These are phyloP conservation scores for Colletotrichum sp. DNA, from an alignment of 2,329 filamentous ascomycete species.

Conservation along the genomic window DNA sequence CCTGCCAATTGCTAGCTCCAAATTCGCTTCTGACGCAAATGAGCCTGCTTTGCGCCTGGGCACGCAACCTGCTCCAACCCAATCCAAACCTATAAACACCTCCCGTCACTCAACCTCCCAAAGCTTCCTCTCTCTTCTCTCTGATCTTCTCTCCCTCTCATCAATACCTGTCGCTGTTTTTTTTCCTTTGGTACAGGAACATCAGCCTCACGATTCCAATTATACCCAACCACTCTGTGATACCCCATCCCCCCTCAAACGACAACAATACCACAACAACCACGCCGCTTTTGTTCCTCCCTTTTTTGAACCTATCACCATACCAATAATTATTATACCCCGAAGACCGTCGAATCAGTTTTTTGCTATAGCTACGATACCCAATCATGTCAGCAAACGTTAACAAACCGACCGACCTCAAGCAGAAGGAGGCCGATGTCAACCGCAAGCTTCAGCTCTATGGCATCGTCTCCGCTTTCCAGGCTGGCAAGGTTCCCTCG, in stretches of 20 bases:
- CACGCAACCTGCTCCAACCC: not conserved
- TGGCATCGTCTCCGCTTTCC: conserved; percentile 86
- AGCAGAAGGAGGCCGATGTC: conserved; percentile 84
- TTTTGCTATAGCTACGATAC: not conserved
- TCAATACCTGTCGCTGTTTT: conserved; percentile 14
- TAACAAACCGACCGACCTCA: conserved; percentile 75
- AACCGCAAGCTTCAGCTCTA: conserved; percentile 95
- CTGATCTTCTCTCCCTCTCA: not conserved
- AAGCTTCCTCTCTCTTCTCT: not conserved
- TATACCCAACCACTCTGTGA: conserved; percentile 19
- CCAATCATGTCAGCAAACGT: conserved; percentile 52
- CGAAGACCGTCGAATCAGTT: not conserved
- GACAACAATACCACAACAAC: not conserved
- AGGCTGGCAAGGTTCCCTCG: conserved; percentile 88
- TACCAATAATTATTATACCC: not conserved
- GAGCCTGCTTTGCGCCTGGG: not conserved
- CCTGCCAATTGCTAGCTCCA: not conserved
- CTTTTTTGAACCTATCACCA: not conserved
- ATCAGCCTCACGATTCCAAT: conserved; percentile 8
- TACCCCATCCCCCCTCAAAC: not conserved
- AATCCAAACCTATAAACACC: conserved; percentile 14
- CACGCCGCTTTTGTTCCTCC: not conserved
- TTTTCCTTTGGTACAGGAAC: conserved; percentile 4
- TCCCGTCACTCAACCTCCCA: not conserved
- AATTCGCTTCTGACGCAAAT: conserved; percentile 14